These are phyloP conservation scores for Epichloe coenophiala DNA, from an alignment of 2,329 filamentous ascomycete species.

Conservation along the genomic window DNA sequence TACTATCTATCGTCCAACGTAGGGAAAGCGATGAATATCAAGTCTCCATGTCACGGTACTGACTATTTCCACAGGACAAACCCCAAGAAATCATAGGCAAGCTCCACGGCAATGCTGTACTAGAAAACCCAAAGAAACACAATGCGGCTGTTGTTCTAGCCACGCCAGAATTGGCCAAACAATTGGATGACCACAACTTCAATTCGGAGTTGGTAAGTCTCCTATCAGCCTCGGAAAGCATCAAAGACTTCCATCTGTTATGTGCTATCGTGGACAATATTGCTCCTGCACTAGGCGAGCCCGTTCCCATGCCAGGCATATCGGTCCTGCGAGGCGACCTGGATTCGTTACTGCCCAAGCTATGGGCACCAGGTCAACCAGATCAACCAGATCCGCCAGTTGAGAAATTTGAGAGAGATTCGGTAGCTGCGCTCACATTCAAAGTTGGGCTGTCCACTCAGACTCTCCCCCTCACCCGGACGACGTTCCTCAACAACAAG, in stretches of 20 bases:
- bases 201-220: slow-evolving; percentile 29
- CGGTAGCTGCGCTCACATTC: slow-evolving; percentile 29
- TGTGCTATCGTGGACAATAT: slow-evolving; percentile 44
- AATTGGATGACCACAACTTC: slow-evolving; percentile 31
- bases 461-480: slow-evolving; percentile 60
- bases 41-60: background rate
- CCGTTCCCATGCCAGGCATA: slow-evolving; percentile 28
- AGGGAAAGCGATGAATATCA: background rate
- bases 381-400: slow-evolving; percentile 13
- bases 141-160: slow-evolving; percentile 36
- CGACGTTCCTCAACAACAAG: slow-evolving; percentile 58
- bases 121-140: slow-evolving; percentile 17
- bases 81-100: slow-evolving; percentile 10
- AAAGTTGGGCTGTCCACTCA: slow-evolving; percentile 23
- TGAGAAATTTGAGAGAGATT: slow-evolving; percentile 18
- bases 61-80: slow-evolving; percentile 5
- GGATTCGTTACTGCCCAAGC: slow-evolving; percentile 27
- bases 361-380: slow-evolving; percentile 26
- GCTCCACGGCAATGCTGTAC: slow-evolving; percentile 11
- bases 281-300: slow-evolving; percentile 19
- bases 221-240: slow-evolving; percentile 29
- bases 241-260: slow-evolving; percentile 31
- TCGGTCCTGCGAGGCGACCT: slow-evolving; percentile 35
- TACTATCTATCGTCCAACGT: slow-evolving; percentile 10
- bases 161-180: slow-evolving; percentile 33